A percentile compares a stretch with the other conserved stretches of the same genome.
Conservation (phyloP, 73 alveolate species). For the Loxodes magnus region DNA sequence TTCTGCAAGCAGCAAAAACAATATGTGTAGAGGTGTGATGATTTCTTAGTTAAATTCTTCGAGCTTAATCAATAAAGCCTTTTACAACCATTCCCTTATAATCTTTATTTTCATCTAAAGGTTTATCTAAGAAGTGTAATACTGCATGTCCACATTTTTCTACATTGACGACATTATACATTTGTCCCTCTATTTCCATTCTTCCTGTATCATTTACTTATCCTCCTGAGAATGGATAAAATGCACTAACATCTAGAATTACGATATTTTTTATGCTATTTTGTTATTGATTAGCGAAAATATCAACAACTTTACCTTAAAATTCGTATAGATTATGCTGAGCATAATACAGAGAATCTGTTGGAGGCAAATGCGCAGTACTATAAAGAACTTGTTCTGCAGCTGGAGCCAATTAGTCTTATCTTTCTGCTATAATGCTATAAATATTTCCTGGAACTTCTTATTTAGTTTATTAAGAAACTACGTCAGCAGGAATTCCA, state of each 20-base stretch:
- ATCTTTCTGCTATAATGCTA: conserved; percentile 78
- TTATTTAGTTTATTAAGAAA: conserved; percentile 61
- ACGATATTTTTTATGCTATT: conserved; percentile 67
- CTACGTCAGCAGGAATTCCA: conserved; percentile 97
- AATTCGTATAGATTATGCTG: conserved; percentile 71
- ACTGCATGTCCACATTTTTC: conserved; percentile 92
- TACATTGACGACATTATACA: conserved; percentile 68
- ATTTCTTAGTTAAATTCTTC: conserved; percentile 86
- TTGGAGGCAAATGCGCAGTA: conserved; percentile 85
- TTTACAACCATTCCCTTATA: conserved; percentile 65
- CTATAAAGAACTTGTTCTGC: conserved; percentile 85
- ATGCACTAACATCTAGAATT: conserved; percentile 77
- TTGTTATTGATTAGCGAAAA: conserved; percentile 75
- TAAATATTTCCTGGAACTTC: conserved; percentile 90
- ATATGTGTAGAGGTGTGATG: conserved; percentile 98
- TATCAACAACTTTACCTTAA: conserved; percentile 69
- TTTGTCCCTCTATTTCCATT: conserved; percentile 40
- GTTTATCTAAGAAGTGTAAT: conserved; percentile 80
- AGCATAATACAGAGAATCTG: conserved; percentile 75
- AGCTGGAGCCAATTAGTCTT: conserved; percentile 83
- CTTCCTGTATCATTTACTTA: conserved; percentile 85
- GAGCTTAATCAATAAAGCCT: conserved; percentile 68
- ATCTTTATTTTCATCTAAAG: conserved; percentile 35
- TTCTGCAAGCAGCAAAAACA: conserved; percentile 90
- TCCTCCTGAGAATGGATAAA: conserved; percentile 98